Conservation (phyloP, 1,284 basidiomycete species). For the Leccinum pachyderme region DNA sequence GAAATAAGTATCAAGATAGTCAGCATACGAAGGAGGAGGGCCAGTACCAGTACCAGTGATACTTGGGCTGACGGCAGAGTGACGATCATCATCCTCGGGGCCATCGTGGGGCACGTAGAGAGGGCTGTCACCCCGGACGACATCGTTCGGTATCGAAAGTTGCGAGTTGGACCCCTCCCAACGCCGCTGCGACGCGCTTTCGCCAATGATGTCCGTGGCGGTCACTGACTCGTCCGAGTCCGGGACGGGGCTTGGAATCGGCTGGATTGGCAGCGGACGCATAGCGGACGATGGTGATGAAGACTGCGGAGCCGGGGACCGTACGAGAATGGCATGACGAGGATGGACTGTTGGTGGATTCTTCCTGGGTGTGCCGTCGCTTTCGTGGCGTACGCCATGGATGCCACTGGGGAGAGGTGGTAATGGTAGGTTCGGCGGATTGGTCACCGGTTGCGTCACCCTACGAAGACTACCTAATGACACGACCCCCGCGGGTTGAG, state of each 20-base stretch:
- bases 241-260: conserved; percentile 21
- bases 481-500: background rate
- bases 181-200: conserved; percentile 8
- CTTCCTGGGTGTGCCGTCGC: background rate
- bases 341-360: background rate
- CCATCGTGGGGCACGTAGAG: conserved; percentile 9
- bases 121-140: conserved; percentile 28
- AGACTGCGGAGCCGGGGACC: background rate
- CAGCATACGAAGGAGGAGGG: conserved; percentile 20
- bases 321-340: conserved; percentile 8
- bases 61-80: background rate
- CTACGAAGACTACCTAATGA: conserved; percentile 5
- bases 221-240: conserved; percentile 12
- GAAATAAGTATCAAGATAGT: conserved; percentile 2
- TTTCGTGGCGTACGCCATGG: background rate
- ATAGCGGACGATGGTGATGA: background rate
- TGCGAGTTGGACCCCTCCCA: conserved; percentile 6
- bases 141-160: conserved; percentile 1
- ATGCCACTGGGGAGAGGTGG: conserved; percentile 22
- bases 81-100: background rate
- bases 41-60: conserved; percentile 5
- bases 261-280: conserved; percentile 23
- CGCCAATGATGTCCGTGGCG: conserved; percentile 2
- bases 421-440: conserved; percentile 21
- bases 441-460: conserved; percentile 14